Evolutionary conservation across 2,329 filamentous ascomycete genomes (phyloP).

Genomic region (Mariannaea sp.): DNA sequence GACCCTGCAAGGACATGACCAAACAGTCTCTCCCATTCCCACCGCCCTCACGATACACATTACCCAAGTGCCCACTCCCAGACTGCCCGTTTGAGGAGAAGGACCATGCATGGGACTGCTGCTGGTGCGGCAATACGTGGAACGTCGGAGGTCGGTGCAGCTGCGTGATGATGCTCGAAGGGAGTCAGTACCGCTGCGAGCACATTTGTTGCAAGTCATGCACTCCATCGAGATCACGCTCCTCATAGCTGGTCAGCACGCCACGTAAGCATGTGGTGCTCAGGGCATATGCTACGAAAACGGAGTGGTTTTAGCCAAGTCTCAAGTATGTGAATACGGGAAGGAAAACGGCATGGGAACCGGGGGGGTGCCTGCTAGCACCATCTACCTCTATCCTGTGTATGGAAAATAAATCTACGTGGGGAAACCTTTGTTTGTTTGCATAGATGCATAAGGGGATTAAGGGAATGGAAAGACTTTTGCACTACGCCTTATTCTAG

Average conservation of each 20-base stretch:
- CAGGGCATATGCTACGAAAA: too few species aligned
- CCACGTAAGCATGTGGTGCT: background rate
- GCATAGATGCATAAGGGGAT: background rate
- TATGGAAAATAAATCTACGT: background rate
- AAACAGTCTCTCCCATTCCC: slow-evolving; percentile 53
- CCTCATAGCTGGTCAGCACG: slow-evolving; percentile 19
- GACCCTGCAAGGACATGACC: slow-evolving; percentile 50
- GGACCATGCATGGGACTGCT: slow-evolving; percentile 59
- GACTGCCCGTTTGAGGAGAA: slow-evolving; percentile 56
- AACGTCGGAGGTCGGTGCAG: slow-evolving; percentile 56
- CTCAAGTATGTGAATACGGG: background rate
- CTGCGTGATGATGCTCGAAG: slow-evolving; percentile 58
- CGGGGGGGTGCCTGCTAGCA: background rate
- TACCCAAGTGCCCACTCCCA: slow-evolving; percentile 51
- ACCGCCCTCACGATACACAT: slow-evolving; percentile 50
- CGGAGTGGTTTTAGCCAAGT: too few species aligned
- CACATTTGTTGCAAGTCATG: slow-evolving; percentile 60
- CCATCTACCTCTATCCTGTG: too few species aligned
- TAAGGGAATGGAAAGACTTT: background rate
- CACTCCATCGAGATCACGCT: slow-evolving; percentile 47
- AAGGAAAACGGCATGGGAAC: background rate
- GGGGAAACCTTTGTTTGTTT: background rate
- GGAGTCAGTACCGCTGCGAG: slow-evolving; percentile 55
- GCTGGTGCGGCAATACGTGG: slow-evolving; percentile 60
- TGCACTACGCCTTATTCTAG: background rate